Conservation (phyloP, 306 rosid genomes). For the Castanea mollissima region DNA sequence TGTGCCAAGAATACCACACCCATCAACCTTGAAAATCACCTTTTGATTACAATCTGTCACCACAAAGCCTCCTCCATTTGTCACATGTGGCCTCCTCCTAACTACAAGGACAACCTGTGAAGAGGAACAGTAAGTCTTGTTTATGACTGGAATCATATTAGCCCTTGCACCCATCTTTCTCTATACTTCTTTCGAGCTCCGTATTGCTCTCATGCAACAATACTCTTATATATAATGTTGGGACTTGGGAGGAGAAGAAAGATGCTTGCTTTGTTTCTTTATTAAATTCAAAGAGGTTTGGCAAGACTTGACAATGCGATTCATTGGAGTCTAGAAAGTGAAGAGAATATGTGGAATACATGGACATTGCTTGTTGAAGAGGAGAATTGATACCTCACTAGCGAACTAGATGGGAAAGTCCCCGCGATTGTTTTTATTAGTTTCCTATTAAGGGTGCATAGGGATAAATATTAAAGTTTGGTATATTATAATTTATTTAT, state of each 20-base stretch:
- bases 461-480: background rate
- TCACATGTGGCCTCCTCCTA: constrained; percentile 71
- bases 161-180: constrained; percentile 5
- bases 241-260: background rate
- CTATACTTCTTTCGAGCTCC: background rate
- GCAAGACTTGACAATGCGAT: constrained; percentile 53
- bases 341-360: constrained; percentile 12
- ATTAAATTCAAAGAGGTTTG: constrained; percentile 37
- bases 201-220: background rate
- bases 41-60: constrained; percentile 66
- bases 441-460: background rate
- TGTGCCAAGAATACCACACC: constrained; percentile 74
- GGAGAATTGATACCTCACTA: constrained; percentile 1
- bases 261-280: constrained; percentile 9
- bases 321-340: constrained; percentile 11
- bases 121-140: constrained; percentile 70
- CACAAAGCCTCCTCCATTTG: constrained; percentile 92
- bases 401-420: background rate
- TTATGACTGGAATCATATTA: constrained; percentile 43
- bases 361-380: constrained; percentile 39
- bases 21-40: constrained; percentile 78
- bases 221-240: background rate
- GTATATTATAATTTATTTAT: too few species aligned
- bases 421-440: too few species aligned
- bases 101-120: constrained; percentile 54